These are phyloP conservation scores for Eremothecium sinecaudum DNA, from an alignment of 1,139 yeast species.

Conservation along the genomic window DNA sequence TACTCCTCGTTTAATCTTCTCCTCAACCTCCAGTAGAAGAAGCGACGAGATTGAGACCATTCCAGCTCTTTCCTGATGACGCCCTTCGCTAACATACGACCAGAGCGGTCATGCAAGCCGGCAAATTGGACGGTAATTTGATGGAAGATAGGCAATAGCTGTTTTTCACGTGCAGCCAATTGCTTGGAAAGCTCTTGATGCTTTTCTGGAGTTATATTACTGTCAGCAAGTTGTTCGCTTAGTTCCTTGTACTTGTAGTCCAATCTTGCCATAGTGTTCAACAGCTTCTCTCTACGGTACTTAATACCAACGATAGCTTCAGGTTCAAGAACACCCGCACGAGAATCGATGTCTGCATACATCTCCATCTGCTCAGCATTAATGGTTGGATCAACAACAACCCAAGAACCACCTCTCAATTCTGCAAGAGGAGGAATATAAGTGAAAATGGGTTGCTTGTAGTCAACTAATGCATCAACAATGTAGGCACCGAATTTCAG, in stretches of 20 bases:
- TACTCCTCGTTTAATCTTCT: slow-evolving; percentile 93
- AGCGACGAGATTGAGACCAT: slow-evolving; percentile 85
- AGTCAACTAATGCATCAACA: slow-evolving; percentile 93
- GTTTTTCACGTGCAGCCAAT: slow-evolving; percentile 69
- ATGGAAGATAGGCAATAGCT: slow-evolving; percentile 74
- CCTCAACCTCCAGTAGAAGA: slow-evolving; percentile 98
- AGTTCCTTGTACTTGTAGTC: slow-evolving; percentile 67
- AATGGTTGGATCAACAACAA: slow-evolving; percentile 96
- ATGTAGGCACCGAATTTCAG: slow-evolving; percentile 92
- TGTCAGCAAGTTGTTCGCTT: slow-evolving; percentile 47
- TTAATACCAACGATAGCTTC: slow-evolving; percentile 99
- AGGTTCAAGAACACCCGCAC: slow-evolving; percentile 98
- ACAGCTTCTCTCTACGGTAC: slow-evolving; percentile 84
- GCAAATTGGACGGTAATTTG: slow-evolving; percentile 95
- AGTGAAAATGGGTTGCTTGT: slow-evolving; percentile 91
- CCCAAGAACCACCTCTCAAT: slow-evolving; percentile 99
- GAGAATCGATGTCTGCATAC: slow-evolving; percentile 95
- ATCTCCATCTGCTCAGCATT: slow-evolving; percentile 97
- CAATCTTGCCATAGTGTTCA: slow-evolving; percentile 82
- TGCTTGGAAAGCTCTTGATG: slow-evolving; percentile 55
- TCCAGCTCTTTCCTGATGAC: slow-evolving; percentile 75
- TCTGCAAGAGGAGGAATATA: slow-evolving; percentile 98
- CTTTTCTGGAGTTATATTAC: slow-evolving; percentile 52
- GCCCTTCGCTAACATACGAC: slow-evolving; percentile 94
- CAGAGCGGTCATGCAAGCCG: slow-evolving; percentile 93